phyloP scores from a whole-genome alignment of 2,329 filamentous ascomycete genomes.

The Rutstroemia sp. region DNA sequence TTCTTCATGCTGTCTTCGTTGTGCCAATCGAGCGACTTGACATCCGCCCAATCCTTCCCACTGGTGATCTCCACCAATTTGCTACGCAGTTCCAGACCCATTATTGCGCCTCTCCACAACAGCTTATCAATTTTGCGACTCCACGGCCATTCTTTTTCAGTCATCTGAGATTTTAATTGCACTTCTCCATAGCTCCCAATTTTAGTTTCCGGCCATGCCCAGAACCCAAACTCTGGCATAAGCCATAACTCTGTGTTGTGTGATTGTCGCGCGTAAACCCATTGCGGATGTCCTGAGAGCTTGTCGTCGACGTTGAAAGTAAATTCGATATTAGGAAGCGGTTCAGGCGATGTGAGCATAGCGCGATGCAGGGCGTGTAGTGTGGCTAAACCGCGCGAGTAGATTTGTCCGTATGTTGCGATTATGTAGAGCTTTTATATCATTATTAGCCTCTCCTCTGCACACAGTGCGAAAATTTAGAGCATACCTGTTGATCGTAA shows the following conservation, averaged over 20 bases:
- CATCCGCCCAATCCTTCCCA: slow-evolving; percentile 38
- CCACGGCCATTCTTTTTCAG: slow-evolving; percentile 30
- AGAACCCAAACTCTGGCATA: slow-evolving; percentile 48
- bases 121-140: slow-evolving; percentile 34
- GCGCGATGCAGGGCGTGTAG: slow-evolving; percentile 46
- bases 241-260: slow-evolving; percentile 31
- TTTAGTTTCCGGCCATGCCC: slow-evolving; percentile 44
- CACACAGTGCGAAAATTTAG: not conserved
- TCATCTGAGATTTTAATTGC: slow-evolving; percentile 27
- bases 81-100: slow-evolving; percentile 20
- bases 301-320: slow-evolving; percentile 44
- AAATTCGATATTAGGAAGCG: slow-evolving; percentile 43
- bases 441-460: not conserved
- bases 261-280: slow-evolving; percentile 3
- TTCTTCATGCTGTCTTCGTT: slow-evolving; percentile 4
- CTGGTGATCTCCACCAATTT: slow-evolving; percentile 14
- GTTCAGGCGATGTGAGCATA: slow-evolving; percentile 39
- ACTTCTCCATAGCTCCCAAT: slow-evolving; percentile 37
- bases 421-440: slow-evolving; percentile 1
- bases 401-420: slow-evolving; percentile 2
- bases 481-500: slow-evolving; percentile 7
- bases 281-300: slow-evolving; percentile 21
- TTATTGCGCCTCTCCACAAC: slow-evolving; percentile 43
- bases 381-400: slow-evolving; percentile 32
- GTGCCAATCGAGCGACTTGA: slow-evolving; percentile 26